phyloP scores from a whole-genome alignment of 2,329 filamentous ascomycete genomes.

The Aphanocladium album region DNA sequence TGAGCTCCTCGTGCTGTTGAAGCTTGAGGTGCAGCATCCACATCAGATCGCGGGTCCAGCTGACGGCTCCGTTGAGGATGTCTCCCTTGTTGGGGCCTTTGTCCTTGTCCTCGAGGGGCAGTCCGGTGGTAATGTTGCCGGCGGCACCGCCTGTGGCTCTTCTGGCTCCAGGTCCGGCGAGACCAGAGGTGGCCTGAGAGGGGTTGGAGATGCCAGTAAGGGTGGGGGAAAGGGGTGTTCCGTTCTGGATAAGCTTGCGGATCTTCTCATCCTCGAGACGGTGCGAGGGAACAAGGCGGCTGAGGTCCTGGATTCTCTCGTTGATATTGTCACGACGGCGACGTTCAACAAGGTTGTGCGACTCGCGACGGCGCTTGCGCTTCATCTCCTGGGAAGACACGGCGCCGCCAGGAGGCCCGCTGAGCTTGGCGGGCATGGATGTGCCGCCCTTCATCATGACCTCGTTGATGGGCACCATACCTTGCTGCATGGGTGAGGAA shows the following conservation, averaged over 20 bases:
- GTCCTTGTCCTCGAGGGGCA: conserved; percentile 94
- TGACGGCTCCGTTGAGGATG: conserved; percentile 93
- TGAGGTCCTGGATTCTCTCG: conserved; percentile 94
- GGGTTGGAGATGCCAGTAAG: conserved; percentile 65
- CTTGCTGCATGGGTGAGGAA: conserved; percentile 69
- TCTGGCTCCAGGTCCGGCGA: conserved; percentile 78
- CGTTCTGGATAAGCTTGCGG: conserved; percentile 88
- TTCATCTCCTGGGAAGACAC: conserved; percentile 89
- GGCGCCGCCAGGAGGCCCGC: conserved; percentile 30
- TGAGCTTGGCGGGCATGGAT: conserved; percentile 85
- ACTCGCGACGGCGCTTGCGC: conserved; percentile 83
- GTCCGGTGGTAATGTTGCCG: conserved; percentile 84
- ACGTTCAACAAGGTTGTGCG: conserved; percentile 93
- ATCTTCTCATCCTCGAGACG: conserved; percentile 96
- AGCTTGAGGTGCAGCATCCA: conserved; percentile 91
- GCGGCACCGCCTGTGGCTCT: conserved; percentile 65
- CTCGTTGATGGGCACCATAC: conserved; percentile 76
- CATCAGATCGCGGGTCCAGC: conserved; percentile 97
- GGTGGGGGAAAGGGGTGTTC: conserved; percentile 80
- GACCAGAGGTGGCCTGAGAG: conserved; percentile 75
- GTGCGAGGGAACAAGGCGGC: conserved; percentile 85
- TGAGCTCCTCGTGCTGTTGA: conserved; percentile 82
- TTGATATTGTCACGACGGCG: conserved; percentile 97
- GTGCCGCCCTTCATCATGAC: conserved; percentile 83
- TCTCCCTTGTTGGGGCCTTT: conserved; percentile 99